Percentiles rank a stretch among this genome's conserved stretches.
These are phyloP conservation scores for Spiraea crenata DNA, from an alignment of 331 rosid species.

Conservation along the genomic window DNA sequence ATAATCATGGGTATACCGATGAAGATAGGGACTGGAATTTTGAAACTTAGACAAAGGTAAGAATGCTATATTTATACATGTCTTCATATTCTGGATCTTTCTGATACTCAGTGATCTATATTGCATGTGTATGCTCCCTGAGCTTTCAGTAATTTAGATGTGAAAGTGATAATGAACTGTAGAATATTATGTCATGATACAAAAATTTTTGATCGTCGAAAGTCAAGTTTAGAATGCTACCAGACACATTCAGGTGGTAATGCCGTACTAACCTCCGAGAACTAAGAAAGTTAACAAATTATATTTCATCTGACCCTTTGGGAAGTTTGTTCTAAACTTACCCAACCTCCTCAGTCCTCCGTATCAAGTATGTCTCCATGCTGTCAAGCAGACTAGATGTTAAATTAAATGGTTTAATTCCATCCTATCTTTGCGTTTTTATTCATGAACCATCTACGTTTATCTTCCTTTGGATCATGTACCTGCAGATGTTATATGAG, in stretches of 20 bases:
- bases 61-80: slow-evolving; percentile 11
- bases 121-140: background rate
- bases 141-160: background rate
- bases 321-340: background rate
- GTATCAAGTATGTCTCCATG: background rate
- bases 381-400: background rate
- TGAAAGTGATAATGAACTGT: background rate
- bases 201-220: too few species aligned
- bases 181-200: background rate
- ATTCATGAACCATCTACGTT: background rate
- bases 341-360: background rate
- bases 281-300: too few species aligned
- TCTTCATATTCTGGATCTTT: background rate
- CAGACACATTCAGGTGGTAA: too few species aligned
- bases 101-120: background rate
- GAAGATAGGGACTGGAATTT: slow-evolving; percentile 80
- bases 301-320: too few species aligned
- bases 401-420: background rate
- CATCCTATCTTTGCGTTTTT: background rate
- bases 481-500: background rate
- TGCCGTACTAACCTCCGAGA: too few species aligned
- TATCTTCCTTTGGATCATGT: background rate
- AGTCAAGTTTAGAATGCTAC: too few species aligned
- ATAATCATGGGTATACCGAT: slow-evolving; percentile 93
- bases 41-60: slow-evolving; percentile 83